phyloP scores from a whole-genome alignment of 176 grass and related monocot genomes.

The Carex pumila region DNA sequence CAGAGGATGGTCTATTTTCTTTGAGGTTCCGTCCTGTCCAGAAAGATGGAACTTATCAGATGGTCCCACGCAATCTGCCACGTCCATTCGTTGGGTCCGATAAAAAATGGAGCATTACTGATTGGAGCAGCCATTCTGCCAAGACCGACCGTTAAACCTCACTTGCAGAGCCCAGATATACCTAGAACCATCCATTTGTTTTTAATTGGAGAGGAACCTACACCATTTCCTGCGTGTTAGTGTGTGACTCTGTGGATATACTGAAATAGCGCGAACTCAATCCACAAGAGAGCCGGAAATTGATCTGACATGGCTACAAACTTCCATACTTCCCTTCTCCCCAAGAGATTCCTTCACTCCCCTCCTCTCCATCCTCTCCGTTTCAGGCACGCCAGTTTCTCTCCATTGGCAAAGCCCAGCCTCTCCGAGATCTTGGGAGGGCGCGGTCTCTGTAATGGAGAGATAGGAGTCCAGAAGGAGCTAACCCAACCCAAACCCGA shows the following conservation, averaged over 20 bases:
- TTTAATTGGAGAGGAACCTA: not conserved
- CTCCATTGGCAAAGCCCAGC: not conserved
- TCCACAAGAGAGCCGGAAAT: not conserved
- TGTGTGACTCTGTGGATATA: too few relatives aligned
- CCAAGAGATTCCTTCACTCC: not conserved
- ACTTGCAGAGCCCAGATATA: not conserved
- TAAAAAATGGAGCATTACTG: too few relatives aligned
- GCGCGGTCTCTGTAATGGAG: constrained; percentile 9
- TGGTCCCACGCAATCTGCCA: not conserved
- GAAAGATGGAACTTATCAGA: too few relatives aligned
- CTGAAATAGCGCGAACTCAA: not conserved
- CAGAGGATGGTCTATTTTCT: too few relatives aligned
- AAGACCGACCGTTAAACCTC: not conserved
- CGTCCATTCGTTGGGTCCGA: not conserved
- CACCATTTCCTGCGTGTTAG: not conserved
- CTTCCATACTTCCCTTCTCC: constrained; percentile 2
- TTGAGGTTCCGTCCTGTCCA: too few relatives aligned
- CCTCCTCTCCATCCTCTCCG: not conserved
- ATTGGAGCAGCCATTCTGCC: too few relatives aligned
- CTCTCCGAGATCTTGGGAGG: constrained; percentile 7
- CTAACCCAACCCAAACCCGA: not conserved
- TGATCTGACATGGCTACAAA: constrained; percentile 2
- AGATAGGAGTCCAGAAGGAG: constrained; percentile 6
- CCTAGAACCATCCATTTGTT: not conserved
- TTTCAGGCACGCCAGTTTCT: not conserved